Evolutionary conservation across 805 yeast genomes (phyloP).

Genomic region (Cyberlindnera misumaiensis): DNA sequence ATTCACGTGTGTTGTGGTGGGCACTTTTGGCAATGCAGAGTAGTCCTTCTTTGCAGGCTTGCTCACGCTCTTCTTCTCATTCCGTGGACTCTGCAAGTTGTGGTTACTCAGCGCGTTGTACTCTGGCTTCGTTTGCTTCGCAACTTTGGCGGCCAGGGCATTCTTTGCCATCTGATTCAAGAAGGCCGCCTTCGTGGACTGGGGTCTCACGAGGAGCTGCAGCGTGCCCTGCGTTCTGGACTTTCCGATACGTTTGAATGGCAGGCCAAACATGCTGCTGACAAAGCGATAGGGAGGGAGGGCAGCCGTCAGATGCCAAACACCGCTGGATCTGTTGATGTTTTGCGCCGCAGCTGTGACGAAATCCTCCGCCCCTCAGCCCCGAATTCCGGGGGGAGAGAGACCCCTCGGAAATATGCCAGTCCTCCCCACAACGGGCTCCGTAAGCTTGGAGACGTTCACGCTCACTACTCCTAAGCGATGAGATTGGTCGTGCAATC

Average conservation of each 20-base stretch:
- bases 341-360: neutral
- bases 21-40: slow-evolving; percentile 19
- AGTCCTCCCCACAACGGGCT: neutral
- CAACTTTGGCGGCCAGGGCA: slow-evolving; percentile 15
- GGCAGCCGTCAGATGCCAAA: too few relatives aligned
- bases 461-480: too few relatives aligned
- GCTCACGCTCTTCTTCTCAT: neutral
- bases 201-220: neutral
- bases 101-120: slow-evolving; percentile 24
- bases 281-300: too few relatives aligned
- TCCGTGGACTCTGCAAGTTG: slow-evolving; percentile 10
- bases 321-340: too few relatives aligned
- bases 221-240: neutral
- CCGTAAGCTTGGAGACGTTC: neutral
- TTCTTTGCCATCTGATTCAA: slow-evolving; percentile 3
- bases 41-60: slow-evolving; percentile 14
- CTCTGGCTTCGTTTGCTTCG: slow-evolving; percentile 10
- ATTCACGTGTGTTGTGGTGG: slow-evolving; percentile 12
- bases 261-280: slow-evolving; percentile 1
- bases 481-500: too few relatives aligned
- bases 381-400: neutral
- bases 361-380: too few relatives aligned
- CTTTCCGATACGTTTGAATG: neutral
- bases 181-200: slow-evolving; percentile 1
- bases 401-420: too few relatives aligned